Conservation (phyloP, 1,284 basidiomycete genomes). For the Pseudozyma thailandica region DNA sequence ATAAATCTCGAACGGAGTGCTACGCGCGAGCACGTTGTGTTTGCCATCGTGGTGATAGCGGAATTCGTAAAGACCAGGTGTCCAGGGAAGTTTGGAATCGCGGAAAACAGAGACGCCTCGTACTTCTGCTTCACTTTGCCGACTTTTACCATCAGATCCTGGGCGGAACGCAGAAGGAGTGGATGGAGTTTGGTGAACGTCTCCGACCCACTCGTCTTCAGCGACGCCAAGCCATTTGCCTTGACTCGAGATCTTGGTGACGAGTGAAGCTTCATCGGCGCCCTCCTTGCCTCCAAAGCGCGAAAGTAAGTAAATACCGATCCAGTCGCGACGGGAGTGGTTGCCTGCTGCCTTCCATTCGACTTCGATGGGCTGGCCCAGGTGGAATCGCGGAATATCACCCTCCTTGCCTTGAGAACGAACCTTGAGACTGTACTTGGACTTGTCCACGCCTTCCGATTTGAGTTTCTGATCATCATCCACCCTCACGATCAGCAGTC, state of each 20-base stretch:
- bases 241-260: slow-evolving; percentile 83
- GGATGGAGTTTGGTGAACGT: slow-evolving; percentile 69
- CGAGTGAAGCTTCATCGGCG: slow-evolving; percentile 32
- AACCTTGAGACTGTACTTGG: slow-evolving; percentile 39
- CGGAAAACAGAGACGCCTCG: slow-evolving; percentile 66
- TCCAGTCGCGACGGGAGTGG: slow-evolving; percentile 96
- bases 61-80: slow-evolving; percentile 86
- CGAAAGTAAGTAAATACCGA: slow-evolving; percentile 79
- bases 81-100: slow-evolving; percentile 78
- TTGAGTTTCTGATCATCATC: slow-evolving; percentile 48
- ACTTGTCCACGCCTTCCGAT: slow-evolving; percentile 42
- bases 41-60: slow-evolving; percentile 74
- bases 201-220: slow-evolving; percentile 91
- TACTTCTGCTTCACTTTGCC: neutral
- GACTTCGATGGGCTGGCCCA: slow-evolving; percentile 88
- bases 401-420: neutral
- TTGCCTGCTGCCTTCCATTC: slow-evolving; percentile 86
- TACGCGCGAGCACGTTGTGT: slow-evolving; percentile 90
- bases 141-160: neutral
- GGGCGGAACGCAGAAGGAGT: neutral
- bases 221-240: slow-evolving; percentile 94
- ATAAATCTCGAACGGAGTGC: slow-evolving; percentile 86
- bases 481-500: slow-evolving; percentile 65
- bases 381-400: slow-evolving; percentile 75
- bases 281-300: slow-evolving; percentile 40